Percentiles rank a stretch among this genome's conserved stretches.
Conservation (phyloP, 805 yeast genomes). For the Yarrowia hollandica region DNA sequence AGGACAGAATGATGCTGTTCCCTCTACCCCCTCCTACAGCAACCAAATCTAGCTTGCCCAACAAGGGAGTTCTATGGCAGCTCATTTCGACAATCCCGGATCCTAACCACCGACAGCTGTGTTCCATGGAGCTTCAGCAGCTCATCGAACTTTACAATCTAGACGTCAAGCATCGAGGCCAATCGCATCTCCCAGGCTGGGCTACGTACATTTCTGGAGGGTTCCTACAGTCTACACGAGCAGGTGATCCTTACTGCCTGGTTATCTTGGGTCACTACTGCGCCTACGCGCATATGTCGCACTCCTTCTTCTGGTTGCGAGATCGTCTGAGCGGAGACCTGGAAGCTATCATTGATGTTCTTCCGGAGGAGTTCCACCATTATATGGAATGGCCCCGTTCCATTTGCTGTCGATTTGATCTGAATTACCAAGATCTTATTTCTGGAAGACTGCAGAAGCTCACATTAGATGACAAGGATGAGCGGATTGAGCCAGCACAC, state of each 20-base stretch:
- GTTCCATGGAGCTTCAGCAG: constrained; percentile 16
- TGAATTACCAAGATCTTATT: constrained; percentile 11
- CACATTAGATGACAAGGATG: constrained; percentile 5
- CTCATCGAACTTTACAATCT: constrained; percentile 24
- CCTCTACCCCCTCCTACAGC: constrained; percentile 19
- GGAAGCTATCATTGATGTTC: constrained; percentile 11
- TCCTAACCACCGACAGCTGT: constrained; percentile 9
- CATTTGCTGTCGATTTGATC: constrained; percentile 1
- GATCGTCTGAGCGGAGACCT: constrained; percentile 16
- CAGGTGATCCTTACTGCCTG: constrained; percentile 24
- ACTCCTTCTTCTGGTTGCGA: constrained; percentile 21
- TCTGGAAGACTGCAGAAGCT: constrained; percentile 1
- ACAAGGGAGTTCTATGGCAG: constrained; percentile 10
- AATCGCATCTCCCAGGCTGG: constrained; percentile 27
- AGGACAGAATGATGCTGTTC: constrained; percentile 22
- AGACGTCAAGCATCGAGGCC: constrained; percentile 23
- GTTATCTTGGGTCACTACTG: constrained; percentile 25
- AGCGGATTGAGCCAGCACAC: constrained; percentile 1
- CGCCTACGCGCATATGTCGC: constrained; percentile 16
- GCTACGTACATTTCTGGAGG: constrained; percentile 22
- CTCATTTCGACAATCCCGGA: constrained; percentile 19
- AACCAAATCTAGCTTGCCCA: constrained; percentile 1
- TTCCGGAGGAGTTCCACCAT: constrained; percentile 15
- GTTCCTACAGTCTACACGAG: constrained; percentile 5
- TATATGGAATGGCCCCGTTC: constrained; percentile 19